phyloP scores from a whole-genome alignment of 345 rosid species.

The Lenwebbia sp. region DNA sequence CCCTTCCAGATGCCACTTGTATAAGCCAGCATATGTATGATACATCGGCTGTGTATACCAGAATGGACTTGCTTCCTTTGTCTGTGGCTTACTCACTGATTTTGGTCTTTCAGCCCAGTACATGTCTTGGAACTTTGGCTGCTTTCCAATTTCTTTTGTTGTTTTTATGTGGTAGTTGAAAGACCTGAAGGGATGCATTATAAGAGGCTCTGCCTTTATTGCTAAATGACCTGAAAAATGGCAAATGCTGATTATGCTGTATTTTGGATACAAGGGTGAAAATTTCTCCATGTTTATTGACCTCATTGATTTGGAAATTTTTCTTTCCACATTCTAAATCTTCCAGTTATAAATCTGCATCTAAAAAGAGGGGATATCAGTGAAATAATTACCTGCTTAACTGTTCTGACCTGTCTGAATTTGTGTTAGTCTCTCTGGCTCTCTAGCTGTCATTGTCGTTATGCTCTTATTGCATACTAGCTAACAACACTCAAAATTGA shows the following conservation, averaged over 20 bases:
- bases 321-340: neutral
- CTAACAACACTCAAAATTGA: neutral
- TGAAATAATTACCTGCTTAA: neutral
- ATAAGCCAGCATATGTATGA: neutral
- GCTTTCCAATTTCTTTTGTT: neutral
- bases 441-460: neutral
- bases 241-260: neutral
- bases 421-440: neutral
- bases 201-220: neutral
- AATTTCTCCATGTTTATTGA: neutral
- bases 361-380: neutral
- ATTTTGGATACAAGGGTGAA: neutral
- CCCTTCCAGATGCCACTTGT: neutral
- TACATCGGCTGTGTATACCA: neutral
- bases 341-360: neutral
- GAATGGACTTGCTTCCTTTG: neutral
- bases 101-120: neutral
- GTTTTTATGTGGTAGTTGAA: neutral
- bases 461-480: neutral
- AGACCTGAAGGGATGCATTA: neutral
- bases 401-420: neutral
- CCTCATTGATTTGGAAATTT: neutral
- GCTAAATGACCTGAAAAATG: neutral
- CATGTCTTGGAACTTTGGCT: neutral
- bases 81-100: neutral